These are phyloP conservation scores for Collybia sordida DNA, from an alignment of 768 basidiomycete genomes.

Conservation along the genomic window DNA sequence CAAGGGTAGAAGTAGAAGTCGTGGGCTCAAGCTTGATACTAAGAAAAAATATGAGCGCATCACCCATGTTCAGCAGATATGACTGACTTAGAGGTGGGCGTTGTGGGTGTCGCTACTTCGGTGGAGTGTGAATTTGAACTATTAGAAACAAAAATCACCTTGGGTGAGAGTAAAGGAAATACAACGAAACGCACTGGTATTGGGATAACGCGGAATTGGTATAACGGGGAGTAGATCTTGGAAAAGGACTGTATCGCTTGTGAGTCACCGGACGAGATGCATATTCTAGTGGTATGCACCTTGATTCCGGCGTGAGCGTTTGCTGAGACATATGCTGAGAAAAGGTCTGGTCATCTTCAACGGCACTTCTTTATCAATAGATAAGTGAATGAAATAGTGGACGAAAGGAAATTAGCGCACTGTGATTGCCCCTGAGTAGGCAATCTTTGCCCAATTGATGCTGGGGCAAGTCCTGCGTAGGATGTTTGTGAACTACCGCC, in stretches of 20 bases:
- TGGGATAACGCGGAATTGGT: slow-evolving; percentile 26
- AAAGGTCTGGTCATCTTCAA: slow-evolving; percentile 18
- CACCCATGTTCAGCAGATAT: not conserved
- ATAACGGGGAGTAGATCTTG: slow-evolving; percentile 20
- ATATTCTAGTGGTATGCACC: slow-evolving; percentile 25
- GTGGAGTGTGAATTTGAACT: slow-evolving; percentile 6
- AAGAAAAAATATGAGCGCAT: not conserved
- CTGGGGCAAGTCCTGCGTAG: slow-evolving; percentile 6
- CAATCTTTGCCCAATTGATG: slow-evolving; percentile 12
- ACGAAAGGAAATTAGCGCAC: slow-evolving; percentile 1
- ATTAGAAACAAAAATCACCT: not conserved
- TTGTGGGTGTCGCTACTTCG: slow-evolving; percentile 27
- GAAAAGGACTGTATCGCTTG: slow-evolving; percentile 12
- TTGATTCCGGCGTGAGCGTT: slow-evolving; percentile 47
- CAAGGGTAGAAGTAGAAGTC: slow-evolving; percentile 11
- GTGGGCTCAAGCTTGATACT: slow-evolving; percentile 21
- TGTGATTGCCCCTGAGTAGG: slow-evolving; percentile 17
- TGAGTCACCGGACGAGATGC: not conserved
- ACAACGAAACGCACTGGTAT: slow-evolving; percentile 25
- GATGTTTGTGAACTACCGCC: slow-evolving; percentile 14
- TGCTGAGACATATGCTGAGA: slow-evolving; percentile 27
- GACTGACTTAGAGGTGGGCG: slow-evolving; percentile 17
- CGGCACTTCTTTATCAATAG: slow-evolving; percentile 12
- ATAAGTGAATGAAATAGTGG: not conserved
- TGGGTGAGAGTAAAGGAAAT: slow-evolving; percentile 3